phyloP scores from a whole-genome alignment of 2,329 filamentous ascomycete genomes.

The Mariannaea elegans region DNA sequence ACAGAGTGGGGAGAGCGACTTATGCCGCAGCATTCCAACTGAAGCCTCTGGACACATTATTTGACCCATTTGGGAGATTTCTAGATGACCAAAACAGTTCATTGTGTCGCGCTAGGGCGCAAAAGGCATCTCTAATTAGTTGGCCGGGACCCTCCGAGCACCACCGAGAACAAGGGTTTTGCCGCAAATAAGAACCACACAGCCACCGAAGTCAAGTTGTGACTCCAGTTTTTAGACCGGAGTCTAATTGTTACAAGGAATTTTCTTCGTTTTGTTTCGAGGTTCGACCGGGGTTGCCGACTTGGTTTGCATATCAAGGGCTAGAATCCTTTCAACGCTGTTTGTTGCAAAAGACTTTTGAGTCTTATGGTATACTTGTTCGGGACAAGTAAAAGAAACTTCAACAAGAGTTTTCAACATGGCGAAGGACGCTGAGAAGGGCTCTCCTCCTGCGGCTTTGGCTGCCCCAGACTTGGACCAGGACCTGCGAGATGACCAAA shows the following conservation, averaged over 20 bases:
- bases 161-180: conserved; percentile 32
- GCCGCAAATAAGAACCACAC: conserved; percentile 28
- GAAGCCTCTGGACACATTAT: no score
- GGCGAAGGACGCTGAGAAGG: conserved; percentile 29
- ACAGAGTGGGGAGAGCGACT: no score
- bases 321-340: not conserved
- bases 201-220: conserved; percentile 18
- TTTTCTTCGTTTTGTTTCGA: conserved; percentile 16
- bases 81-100: not conserved
- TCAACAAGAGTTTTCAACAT: conserved; percentile 12
- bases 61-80: not conserved
- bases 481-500: conserved; percentile 32
- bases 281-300: conserved; percentile 23
- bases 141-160: conserved; percentile 7
- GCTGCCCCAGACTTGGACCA: conserved; percentile 25
- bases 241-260: conserved; percentile 21
- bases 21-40: no score
- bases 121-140: not conserved
- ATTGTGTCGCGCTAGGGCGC: conserved; percentile 1
- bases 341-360: no score
- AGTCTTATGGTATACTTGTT: not conserved
- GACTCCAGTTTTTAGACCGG: conserved; percentile 20
- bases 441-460: not conserved
- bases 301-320: conserved; percentile 6
- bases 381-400: not conserved